Evolutionary conservation across 371 early-diverging fungal genomes (phyloP), one percentile per base, ranked within the genome.

Genomic region (Zancudomyces culisetae): DNA sequence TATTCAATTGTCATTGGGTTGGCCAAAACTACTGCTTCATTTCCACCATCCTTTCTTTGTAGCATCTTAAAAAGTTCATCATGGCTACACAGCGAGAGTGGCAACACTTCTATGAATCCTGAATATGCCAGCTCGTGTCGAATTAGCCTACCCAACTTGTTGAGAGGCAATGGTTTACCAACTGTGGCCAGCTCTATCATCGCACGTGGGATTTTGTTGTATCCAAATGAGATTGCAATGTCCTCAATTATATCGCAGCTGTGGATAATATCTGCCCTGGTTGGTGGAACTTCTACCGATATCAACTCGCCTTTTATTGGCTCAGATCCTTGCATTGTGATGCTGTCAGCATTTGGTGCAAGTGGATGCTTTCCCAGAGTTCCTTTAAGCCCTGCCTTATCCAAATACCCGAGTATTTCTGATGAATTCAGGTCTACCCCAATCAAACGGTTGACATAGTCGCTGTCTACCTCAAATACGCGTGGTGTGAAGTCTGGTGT

Each of bases 201-300:
- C 35, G 77, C 78, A 54, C 81, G 80, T 15, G 79, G 76, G 60
- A 99, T 79, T 56, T 93, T 93, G 74, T 99, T 96, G 71, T 83
- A 98, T 27, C 98, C 98, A 61, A 90, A 97, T n/a, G 96, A 87
- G 54, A 99, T 87, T n/a, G 96, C 96, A 28, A 97, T 86, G 70
- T 99, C 99, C 73, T 99, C 99, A 79, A 97, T 90, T 49, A 99
- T 75, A 74, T 99, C 99, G 66, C 90, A 90, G 51, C 86, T 83
- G 58, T 98, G 98, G 53, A 99, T 73, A 47, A 99, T 83, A 68
- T 99, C 99, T 62, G 84, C 80, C 50, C 99, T 81, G 40, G 95
- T 90, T 15, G 82, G 79, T 29, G 97, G 94, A 2, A 96, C 78
- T 29, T 71, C 70, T n/a, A 94, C 89, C n/a, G 67, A 63, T 23